Conservation (phyloP, 257 asterid species). For the Przewalskia tangutica region DNA sequence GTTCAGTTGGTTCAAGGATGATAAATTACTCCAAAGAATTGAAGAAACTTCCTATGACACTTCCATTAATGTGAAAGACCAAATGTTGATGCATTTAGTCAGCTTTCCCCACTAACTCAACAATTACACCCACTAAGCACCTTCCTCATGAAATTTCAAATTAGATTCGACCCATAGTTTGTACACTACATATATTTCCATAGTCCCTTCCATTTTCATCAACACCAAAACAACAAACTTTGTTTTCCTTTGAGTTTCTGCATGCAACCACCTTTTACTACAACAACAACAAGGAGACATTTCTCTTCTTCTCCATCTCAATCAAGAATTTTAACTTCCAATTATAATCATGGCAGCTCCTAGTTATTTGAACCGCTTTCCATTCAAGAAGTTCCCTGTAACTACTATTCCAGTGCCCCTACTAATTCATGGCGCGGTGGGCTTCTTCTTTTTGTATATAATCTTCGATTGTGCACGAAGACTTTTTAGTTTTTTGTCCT, state of each 20-base stretch:
- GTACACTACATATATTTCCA: neutral
- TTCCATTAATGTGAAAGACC: neutral
- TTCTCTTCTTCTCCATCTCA: neutral
- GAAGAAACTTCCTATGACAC: constrained; percentile 9
- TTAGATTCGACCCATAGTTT: neutral
- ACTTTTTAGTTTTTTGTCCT: constrained; percentile 12
- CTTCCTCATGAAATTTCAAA: neutral
- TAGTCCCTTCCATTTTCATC: neutral
- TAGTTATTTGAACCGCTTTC: constrained; percentile 18
- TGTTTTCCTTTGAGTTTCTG: neutral
- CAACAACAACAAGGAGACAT: neutral
- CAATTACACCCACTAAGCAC: neutral
- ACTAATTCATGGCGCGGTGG: constrained; percentile 21
- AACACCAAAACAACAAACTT: constrained; percentile 2
- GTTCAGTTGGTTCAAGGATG: too few species aligned
- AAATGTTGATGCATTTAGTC: neutral
- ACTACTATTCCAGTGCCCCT: constrained; percentile 16
- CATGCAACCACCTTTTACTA: constrained; percentile 16
- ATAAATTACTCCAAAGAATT: too few species aligned
- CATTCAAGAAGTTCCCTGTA: constrained; percentile 15
- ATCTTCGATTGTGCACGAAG: constrained; percentile 16
- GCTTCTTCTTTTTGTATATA: constrained; percentile 18
- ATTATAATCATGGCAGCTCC: constrained; percentile 13
- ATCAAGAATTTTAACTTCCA: neutral
- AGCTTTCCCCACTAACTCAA: neutral